Base-by-base conservation (phyloP, 176 grass and related monocot genomes). In the Echinochloa phyllopogon region DNA sequence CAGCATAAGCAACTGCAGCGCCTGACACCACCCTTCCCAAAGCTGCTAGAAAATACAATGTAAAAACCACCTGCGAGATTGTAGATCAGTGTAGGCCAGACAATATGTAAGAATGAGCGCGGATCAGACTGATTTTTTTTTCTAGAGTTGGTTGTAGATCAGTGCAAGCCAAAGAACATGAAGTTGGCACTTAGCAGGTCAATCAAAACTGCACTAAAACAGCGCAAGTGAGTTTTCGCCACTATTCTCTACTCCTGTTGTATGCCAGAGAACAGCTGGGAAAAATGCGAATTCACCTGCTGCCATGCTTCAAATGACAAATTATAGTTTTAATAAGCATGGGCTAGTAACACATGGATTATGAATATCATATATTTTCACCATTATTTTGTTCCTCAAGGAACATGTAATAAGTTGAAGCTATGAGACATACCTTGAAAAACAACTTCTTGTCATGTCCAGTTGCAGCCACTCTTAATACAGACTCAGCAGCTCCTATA, bases 371-470 rank as follows among this genome's bases (percentile, higher is more conserved):
- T 17, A 3, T 1, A 70, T 61, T 3, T 13, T 81, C 38, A 85
- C 49, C 9, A 78, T 76, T 42, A 69, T 1, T 48, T 27, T 70
- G 3, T 23, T 76, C 12, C n/a, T 50, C 37, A 64, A 25, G 11
- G 21, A 69, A 21, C 65, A 60, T 11, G 70, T 40, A 39, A 16
- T n/a, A 53, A 56, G 53, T 40, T 39, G 45, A 71, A 47, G n/a
- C 44, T 75, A 62, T 37, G 15, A 58, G 24, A 74, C 74, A 78
- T 92, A 98, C 94, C 90, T 96, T 99, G 78, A 96, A 75, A 81
- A 96, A 89, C 58, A 99, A 78, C 72, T 91, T 91, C 84, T 96
- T 99, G 82, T 96, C 96, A 88, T 96, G 94, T 25, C 94, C 96
- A 79, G 93, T 92, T 84, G 91, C 94, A 86, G 96, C 91, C 71